phyloP scores from a whole-genome alignment of 306 rosid species.

The Benincasa hispida region DNA sequence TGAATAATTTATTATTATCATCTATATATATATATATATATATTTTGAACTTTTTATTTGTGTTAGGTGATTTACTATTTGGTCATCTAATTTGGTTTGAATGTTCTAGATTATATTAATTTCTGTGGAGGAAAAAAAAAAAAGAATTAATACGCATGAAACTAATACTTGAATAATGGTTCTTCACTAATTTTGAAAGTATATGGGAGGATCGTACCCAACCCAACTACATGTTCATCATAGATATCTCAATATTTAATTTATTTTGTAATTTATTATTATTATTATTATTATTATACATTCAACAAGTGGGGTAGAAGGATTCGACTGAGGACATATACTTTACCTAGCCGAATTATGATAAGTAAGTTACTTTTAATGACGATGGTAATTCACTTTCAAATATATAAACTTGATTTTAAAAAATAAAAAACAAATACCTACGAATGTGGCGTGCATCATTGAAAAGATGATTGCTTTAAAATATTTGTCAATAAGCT shows the following conservation, averaged over 20 bases:
- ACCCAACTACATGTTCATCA: background rate
- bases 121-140: background rate
- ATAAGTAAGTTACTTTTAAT: too few species aligned
- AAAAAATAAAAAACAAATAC: background rate
- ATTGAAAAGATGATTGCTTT: background rate
- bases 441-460: background rate
- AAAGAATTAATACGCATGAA: background rate
- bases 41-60: background rate
- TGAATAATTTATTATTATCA: background rate
- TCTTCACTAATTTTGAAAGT: background rate
- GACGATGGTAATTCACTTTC: background rate
- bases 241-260: background rate
- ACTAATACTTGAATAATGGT: background rate
- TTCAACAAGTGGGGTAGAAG: too few species aligned
- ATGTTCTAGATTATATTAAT: background rate
- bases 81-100: background rate
- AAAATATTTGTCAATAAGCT: background rate
- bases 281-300: too few species aligned
- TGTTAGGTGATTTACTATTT: background rate
- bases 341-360: too few species aligned
- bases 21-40: background rate
- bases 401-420: background rate
- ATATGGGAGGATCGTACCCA: background rate
- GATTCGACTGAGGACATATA: too few species aligned
- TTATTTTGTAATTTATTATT: background rate